These are phyloP conservation scores for Colletotrichum sidae DNA, from an alignment of 2,329 filamentous ascomycete genomes.

Conservation along the genomic window DNA sequence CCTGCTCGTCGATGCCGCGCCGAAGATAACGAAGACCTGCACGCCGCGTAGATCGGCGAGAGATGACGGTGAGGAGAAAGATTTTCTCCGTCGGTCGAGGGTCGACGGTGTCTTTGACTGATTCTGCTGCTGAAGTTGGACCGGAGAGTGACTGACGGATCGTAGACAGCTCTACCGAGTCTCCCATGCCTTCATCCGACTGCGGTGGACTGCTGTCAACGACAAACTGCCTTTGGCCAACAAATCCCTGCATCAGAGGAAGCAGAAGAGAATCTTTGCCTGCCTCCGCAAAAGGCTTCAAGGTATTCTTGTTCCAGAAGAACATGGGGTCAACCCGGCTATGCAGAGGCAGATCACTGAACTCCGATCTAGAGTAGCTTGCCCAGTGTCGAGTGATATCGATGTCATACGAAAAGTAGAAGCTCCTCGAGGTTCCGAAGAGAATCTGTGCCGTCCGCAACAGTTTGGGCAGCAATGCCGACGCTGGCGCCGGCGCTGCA, in stretches of 20 bases:
- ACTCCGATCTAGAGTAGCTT: slow-evolving; percentile 53
- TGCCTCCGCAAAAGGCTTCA: slow-evolving; percentile 79
- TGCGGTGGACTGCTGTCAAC: slow-evolving; percentile 73
- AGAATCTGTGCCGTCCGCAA: slow-evolving; percentile 86
- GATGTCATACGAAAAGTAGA: slow-evolving; percentile 95
- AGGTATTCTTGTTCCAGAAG: slow-evolving; percentile 90
- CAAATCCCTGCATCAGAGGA: slow-evolving; percentile 92
- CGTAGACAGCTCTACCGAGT: slow-evolving; percentile 59
- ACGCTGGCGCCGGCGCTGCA: slow-evolving; percentile 42
- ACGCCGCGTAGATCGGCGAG: slow-evolving; percentile 86
- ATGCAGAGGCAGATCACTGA: slow-evolving; percentile 71
- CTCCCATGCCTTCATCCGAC: slow-evolving; percentile 57
- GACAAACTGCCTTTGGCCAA: slow-evolving; percentile 86
- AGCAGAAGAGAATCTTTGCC: slow-evolving; percentile 78
- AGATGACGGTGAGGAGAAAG: slow-evolving; percentile 89
- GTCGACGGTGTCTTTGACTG: slow-evolving; percentile 49
- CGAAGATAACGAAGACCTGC: slow-evolving; percentile 91
- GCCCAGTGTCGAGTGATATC: slow-evolving; percentile 81
- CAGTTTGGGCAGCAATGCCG: slow-evolving; percentile 81
- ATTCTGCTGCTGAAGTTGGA: slow-evolving; percentile 42
- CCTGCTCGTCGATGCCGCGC: slow-evolving; percentile 90
- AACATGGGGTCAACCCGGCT: slow-evolving; percentile 80
- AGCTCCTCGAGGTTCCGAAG: slow-evolving; percentile 84
- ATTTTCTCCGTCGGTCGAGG: slow-evolving; percentile 62
- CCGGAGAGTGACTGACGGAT: slow-evolving; percentile 47